These are phyloP conservation scores for button mushroom (Agaricus bisporus) DNA, from an alignment of 768 basidiomycete genomes.

Conservation along the genomic window DNA sequence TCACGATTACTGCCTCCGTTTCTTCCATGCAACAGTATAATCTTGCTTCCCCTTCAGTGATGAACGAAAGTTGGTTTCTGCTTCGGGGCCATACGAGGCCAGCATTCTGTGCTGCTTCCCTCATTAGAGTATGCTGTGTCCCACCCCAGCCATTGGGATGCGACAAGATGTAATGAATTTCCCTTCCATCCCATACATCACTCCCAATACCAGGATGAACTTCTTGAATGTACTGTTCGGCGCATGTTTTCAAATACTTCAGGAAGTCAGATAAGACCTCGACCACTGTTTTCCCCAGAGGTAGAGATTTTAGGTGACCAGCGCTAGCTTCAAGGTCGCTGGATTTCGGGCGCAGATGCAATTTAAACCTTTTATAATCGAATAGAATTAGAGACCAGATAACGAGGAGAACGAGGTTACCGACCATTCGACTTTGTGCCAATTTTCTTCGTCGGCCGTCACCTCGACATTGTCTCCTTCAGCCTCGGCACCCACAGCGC, in stretches of 20 bases:
- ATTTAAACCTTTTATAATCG: constrained; percentile 24
- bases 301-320: constrained; percentile 29
- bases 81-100: constrained; percentile 43
- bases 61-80: constrained; percentile 40
- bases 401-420: not conserved
- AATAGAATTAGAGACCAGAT: not conserved
- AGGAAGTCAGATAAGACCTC: constrained; percentile 46
- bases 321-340: constrained; percentile 4
- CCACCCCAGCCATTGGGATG: constrained; percentile 65
- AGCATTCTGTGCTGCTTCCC: constrained; percentile 41
- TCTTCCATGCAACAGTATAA: constrained; percentile 46
- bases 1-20: too few species aligned
- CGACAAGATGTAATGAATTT: constrained; percentile 45
- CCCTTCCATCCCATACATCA: constrained; percentile 37
- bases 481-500: constrained; percentile 12
- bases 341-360: constrained; percentile 26
- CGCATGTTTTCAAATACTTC: constrained; percentile 38
- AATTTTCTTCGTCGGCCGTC: constrained; percentile 11
- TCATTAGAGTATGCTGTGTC: constrained; percentile 45
- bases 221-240: constrained; percentile 39
- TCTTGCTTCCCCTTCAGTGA: constrained; percentile 58
- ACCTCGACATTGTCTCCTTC: constrained; percentile 11
- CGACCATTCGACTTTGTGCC: constrained; percentile 13
- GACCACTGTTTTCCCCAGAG: constrained; percentile 29
- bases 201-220: constrained; percentile 31